Evolutionary conservation across 1,139 yeast species (phyloP).

Genomic region (Suhomyces bolitotheri): DNA sequence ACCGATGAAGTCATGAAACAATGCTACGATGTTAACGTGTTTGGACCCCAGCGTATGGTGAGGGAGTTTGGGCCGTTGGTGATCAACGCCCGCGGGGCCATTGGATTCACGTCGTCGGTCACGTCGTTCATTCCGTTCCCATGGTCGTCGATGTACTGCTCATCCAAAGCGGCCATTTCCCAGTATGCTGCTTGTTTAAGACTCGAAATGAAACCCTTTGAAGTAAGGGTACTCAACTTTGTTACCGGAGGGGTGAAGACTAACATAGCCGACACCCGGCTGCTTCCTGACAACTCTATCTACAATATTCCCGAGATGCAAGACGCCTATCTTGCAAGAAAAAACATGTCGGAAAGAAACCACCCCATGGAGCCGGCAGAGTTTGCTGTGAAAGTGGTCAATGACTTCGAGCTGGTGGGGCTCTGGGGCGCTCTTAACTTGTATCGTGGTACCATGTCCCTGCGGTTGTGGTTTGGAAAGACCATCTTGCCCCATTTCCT

Average conservation of each 20-base stretch:
- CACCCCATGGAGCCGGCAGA: conserved; percentile 58
- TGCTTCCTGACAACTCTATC: conserved; percentile 56
- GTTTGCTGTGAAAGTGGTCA: conserved; percentile 57
- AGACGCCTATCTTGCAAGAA: conserved; percentile 52
- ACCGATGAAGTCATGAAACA: conserved; percentile 54
- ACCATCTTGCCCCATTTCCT: conserved; percentile 46
- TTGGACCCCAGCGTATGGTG: conserved; percentile 64
- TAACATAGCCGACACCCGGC: conserved; percentile 51
- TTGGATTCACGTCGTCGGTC: conserved; percentile 74
- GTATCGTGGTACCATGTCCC: conserved; percentile 58
- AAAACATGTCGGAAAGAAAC: conserved; percentile 61
- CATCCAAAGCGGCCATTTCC: conserved; percentile 77
- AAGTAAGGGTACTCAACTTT: conserved; percentile 68
- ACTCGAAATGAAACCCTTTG: conserved; percentile 71
- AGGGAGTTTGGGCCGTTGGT: conserved; percentile 59
- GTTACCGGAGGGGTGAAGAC: conserved; percentile 69
- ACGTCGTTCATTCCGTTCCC: conserved; percentile 72
- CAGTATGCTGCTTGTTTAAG: conserved; percentile 64
- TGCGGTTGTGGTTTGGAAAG: conserved; percentile 46
- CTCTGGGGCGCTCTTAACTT: conserved; percentile 43
- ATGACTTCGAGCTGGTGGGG: conserved; percentile 47
- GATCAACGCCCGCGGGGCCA: conserved; percentile 67
- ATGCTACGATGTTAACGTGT: conserved; percentile 68
- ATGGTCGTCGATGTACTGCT: conserved; percentile 65
- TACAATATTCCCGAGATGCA: conserved; percentile 54